phyloP scores from a whole-genome alignment of 805 yeast genomes.

The Cyberlindnera subsufficiens region DNA sequence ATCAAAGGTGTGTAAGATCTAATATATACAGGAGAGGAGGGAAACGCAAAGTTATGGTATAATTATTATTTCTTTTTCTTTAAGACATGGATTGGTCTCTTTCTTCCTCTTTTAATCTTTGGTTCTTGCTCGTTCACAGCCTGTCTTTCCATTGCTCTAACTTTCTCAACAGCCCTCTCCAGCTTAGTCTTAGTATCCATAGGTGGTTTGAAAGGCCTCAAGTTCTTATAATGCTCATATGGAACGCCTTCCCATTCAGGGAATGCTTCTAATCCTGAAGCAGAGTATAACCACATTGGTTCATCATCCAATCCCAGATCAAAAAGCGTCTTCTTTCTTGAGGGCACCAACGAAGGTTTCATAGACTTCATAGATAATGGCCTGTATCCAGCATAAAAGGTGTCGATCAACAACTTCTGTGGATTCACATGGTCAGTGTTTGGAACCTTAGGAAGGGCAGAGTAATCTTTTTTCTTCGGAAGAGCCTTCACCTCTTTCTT shows the following conservation, averaged over 20 bases:
- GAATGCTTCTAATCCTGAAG: conserved; percentile 30
- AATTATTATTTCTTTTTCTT: conserved; percentile 5
- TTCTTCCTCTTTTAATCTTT: conserved; percentile 11
- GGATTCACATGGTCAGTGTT: conserved; percentile 13
- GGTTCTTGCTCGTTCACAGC: background rate
- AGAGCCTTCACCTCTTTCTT: conserved; percentile 1
- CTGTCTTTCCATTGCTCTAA: conserved; percentile 2
- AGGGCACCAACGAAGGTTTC: conserved; percentile 13
- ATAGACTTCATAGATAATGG: conserved; percentile 19
- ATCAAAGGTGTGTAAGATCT: background rate
- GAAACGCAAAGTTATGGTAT: background rate
- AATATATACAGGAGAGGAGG: background rate
- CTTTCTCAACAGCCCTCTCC: conserved; percentile 1
- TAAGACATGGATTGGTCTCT: conserved; percentile 6
- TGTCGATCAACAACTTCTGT: conserved; percentile 14
- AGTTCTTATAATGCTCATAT: conserved; percentile 8
- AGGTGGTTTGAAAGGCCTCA: conserved; percentile 32
- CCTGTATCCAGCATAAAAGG: conserved; percentile 18
- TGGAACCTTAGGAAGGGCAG: conserved; percentile 20
- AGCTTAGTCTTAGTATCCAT: conserved; percentile 3
- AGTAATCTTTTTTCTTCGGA: conserved; percentile 12
- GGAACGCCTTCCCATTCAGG: conserved; percentile 26
- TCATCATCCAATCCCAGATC: conserved; percentile 14
- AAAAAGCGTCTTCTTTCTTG: conserved; percentile 19
- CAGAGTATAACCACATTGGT: conserved; percentile 30